Evolutionary conservation across 192 early-diverging fungal genomes (phyloP), one percentile per base, ranked within the genome.

Genomic region (Coemansia sp.): DNA sequence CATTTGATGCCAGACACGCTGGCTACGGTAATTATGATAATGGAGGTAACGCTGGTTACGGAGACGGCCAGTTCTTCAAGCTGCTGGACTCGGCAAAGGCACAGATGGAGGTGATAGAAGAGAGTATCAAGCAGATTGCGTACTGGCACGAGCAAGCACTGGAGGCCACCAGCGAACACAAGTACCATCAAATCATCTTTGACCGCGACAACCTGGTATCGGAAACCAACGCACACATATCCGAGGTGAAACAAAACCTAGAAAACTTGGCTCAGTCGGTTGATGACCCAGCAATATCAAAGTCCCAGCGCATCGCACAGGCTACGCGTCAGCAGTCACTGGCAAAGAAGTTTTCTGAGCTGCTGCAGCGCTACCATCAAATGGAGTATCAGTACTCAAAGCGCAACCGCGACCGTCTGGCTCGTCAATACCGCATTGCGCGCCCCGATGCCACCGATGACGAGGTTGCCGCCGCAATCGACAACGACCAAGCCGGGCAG

Each of bases 341-440:
- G 71, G 74, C 73, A 4, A 75, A 72, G 47, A 66, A 67, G 61
- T 73, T 79, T 17, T 67, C 76, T 2, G 76, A 79, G 54, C 70
- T 60, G 49, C 70, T 79, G 58, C 76, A 79, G 60, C 66, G 70
- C 25, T 83, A 79, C 48, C 73, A 67, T 62, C 72, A 83, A 56
- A 70, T 79, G 69, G 73, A 79, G 62, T 66, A 70, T 53, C 70
- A 68, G 48, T 83, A 83, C 52, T 72, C 68, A 52, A 67, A 79
- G 53, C 75, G 73, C 66, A 76, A 79, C 60, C 76, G 77, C 59
- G 73, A 79, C 49, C 70, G 77, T 19, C 62, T 83, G 3, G 73
- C 72, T 25, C 62, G 74, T 15, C 82, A 84, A 60, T 80, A 77
- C 66, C 70, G 73, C 35, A 76, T 84, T 54, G 77, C 69, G 3